A percentile compares a stretch with the other conserved stretches of the same genome.
These are phyloP conservation scores for Crassisporium funariophilum DNA, from an alignment of 768 basidiomycete genomes.

Conservation along the genomic window DNA sequence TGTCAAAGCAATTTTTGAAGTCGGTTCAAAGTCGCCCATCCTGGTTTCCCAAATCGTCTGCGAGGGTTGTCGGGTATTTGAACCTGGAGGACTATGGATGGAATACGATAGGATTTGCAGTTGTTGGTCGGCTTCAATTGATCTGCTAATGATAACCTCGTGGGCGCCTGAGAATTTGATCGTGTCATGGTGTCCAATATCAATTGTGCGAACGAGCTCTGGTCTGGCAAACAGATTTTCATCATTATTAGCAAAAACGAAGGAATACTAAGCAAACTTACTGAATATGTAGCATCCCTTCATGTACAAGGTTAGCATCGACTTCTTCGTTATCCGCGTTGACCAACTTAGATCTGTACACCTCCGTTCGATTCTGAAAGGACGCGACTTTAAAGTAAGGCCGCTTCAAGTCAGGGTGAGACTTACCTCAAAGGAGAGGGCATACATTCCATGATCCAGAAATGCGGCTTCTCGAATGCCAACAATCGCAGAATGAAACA, in stretches of 20 bases:
- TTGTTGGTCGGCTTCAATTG: slow-evolving; percentile 2
- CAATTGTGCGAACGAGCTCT: slow-evolving; percentile 19
- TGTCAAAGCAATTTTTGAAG: slow-evolving; percentile 20
- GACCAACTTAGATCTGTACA: slow-evolving; percentile 34
- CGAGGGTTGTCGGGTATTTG: slow-evolving; percentile 2
- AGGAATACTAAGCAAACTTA: slow-evolving; percentile 1
- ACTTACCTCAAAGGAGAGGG: slow-evolving; percentile 40
- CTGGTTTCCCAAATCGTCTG: slow-evolving; percentile 30
- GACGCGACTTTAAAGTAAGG: slow-evolving; percentile 1
- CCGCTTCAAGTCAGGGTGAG: not conserved
- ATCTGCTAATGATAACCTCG: slow-evolving; percentile 14
- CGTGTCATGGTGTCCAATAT: slow-evolving; percentile 23
- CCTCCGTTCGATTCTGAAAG: slow-evolving; percentile 41
- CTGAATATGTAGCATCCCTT: slow-evolving; percentile 9
- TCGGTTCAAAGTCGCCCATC: not conserved
- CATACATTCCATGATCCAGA: slow-evolving; percentile 41
- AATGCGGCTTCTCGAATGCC: slow-evolving; percentile 37
- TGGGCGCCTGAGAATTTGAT: slow-evolving; percentile 18
- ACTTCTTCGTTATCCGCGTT: slow-evolving; percentile 38
- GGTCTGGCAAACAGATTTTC: slow-evolving; percentile 15
- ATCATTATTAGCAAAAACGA: not conserved
- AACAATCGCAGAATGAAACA: slow-evolving; percentile 29
- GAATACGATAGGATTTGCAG: slow-evolving; percentile 15
- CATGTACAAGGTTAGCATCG: not conserved
- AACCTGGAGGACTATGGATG: slow-evolving; percentile 5